These are phyloP conservation scores for Ophiostoma sp. DNA, from an alignment of 2,329 filamentous ascomycete genomes.

Conservation along the genomic window DNA sequence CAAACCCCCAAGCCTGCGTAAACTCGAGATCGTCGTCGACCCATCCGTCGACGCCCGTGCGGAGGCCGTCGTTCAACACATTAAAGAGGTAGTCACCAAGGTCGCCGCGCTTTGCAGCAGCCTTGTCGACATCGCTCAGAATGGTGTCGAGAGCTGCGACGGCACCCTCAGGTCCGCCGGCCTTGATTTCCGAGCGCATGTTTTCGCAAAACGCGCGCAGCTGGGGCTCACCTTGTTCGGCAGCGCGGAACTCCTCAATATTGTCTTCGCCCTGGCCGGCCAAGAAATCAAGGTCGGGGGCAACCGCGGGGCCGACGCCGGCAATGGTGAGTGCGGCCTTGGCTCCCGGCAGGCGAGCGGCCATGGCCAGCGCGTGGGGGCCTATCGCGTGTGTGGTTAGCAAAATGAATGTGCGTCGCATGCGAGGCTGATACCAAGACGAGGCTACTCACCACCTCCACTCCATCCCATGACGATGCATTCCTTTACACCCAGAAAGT, in stretches of 20 bases:
- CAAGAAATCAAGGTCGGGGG: constrained; percentile 9
- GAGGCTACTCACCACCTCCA: no score
- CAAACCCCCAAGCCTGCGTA: constrained; percentile 3
- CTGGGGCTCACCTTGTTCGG: not conserved
- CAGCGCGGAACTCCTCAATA: constrained; percentile 1
- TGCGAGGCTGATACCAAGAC: no score
- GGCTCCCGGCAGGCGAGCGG: constrained; percentile 1
- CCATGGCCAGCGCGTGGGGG: constrained; percentile 9
- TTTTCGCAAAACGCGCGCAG: constrained; percentile 6
- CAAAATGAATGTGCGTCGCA: no score
- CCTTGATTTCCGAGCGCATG: not conserved
- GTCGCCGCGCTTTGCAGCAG: not conserved
- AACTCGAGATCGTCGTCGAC: constrained; percentile 18
- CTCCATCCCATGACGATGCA: constrained; percentile 9
- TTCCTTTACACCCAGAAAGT: not conserved
- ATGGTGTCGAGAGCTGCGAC: not conserved
- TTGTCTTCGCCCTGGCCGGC: constrained; percentile 18
- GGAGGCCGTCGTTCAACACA: not conserved
- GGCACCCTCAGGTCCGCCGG: not conserved
- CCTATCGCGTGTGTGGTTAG: no score
- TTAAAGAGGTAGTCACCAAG: not conserved
- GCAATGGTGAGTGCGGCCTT: constrained; percentile 8
- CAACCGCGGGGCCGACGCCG: constrained; percentile 10
- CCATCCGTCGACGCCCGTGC: constrained; percentile 13
- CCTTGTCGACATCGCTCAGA: constrained; percentile 13